Conservation (phyloP, 768 basidiomycete species). For the Amanita rubescens region DNA sequence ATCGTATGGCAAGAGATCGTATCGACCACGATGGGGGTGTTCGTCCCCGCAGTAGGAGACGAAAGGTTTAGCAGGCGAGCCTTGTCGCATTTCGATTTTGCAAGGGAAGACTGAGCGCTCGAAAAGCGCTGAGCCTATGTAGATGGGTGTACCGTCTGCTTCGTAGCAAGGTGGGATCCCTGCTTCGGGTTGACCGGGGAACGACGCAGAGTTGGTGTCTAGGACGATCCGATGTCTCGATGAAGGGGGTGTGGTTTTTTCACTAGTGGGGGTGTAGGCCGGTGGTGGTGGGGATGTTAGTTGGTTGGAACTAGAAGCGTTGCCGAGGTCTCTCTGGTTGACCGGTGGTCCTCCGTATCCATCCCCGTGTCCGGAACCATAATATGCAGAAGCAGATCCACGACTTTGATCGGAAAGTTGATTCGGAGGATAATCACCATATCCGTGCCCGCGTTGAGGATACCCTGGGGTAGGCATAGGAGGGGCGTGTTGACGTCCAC, state of each 20-base stretch:
- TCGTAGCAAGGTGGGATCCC: slow-evolving; percentile 51
- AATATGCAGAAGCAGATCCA: too few relatives aligned
- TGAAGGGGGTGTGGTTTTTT: slow-evolving; percentile 32
- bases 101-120: slow-evolving; percentile 70
- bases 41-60: slow-evolving; percentile 64
- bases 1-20: slow-evolving; percentile 54
- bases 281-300: background rate
- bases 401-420: too few relatives aligned
- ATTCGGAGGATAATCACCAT: too few relatives aligned
- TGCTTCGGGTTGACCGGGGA: slow-evolving; percentile 35
- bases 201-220: slow-evolving; percentile 31
- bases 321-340: too few relatives aligned
- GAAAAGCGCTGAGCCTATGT: slow-evolving; percentile 68
- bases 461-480: background rate
- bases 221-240: slow-evolving; percentile 61
- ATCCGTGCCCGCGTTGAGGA: too few relatives aligned
- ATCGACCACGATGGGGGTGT: slow-evolving; percentile 54
- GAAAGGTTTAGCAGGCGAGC: slow-evolving; percentile 28
- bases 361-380: too few relatives aligned
- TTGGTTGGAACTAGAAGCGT: too few relatives aligned
- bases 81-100: slow-evolving; percentile 64
- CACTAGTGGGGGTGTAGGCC: background rate
- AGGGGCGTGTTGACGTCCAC: background rate
- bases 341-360: too few relatives aligned
- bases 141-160: slow-evolving; percentile 55